Conservation (phyloP, 164 flowering plant species). For the Tinospora cordifolia region DNA sequence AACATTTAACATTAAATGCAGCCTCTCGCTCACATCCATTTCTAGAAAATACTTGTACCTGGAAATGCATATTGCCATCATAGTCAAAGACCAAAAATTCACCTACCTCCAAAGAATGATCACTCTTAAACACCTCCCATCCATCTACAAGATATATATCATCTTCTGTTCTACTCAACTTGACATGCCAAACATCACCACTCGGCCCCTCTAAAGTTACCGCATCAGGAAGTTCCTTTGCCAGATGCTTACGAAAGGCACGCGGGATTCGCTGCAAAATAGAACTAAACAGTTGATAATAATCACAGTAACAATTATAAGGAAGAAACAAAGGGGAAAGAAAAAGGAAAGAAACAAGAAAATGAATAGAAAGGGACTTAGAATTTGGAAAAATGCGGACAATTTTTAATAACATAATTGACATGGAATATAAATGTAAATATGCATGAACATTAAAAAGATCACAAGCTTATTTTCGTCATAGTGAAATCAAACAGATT, state of each 20-base stretch:
- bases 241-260: background rate
- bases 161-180: background rate
- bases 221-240: background rate
- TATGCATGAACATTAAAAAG: no score
- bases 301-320: background rate
- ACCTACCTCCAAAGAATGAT: conserved; percentile 14
- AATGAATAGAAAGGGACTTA: no score
- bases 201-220: conserved; percentile 9
- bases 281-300: background rate
- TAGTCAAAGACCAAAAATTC: conserved; percentile 21
- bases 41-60: conserved; percentile 15
- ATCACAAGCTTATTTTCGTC: no score
- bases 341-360: no score
- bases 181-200: background rate
- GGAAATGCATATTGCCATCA: conserved; percentile 20
- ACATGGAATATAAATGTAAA: background rate
- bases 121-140: conserved; percentile 3
- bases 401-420: background rate
- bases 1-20: background rate
- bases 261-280: conserved; percentile 5
- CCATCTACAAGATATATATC: conserved; percentile 4
- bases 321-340: no score
- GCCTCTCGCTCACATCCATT: conserved; percentile 15
- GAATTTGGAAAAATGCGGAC: no score
- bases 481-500: no score